Base-by-base conservation (phyloP, 768 basidiomycete genomes). In the Macrolepiota albuminosa region DNA sequence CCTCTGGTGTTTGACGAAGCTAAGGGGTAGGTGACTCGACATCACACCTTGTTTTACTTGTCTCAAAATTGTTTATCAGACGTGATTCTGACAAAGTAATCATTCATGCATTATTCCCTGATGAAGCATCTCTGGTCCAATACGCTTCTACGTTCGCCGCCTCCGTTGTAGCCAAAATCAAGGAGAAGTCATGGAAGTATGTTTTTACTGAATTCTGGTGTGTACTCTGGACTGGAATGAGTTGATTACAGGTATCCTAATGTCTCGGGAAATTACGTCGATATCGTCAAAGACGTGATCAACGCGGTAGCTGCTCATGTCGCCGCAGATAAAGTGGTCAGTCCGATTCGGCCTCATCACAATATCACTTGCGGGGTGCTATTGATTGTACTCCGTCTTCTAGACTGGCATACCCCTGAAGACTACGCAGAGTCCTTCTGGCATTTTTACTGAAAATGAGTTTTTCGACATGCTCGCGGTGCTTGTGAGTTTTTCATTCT, bases 241-340 rank as follows among this genome's bases (percentile, higher is more conserved):
- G 33, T 10, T 39, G 4, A 51, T n/a, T 45, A 37, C 16, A 68
- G 69, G 29, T 73, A 75, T 53, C 61, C 68, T n/a, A 71, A 71
- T 34, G 61, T 72, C 18, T 63, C 70, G 8, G 76, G 74, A 40
- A 71, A 64, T 45, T 75, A 73, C 39, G 66, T 84, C 57, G 79
- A 85, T 62, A 73, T 84, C 58, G 77, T 81, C 18, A 71, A 74
- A 42, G 78, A 81, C 59, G 80, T 84, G 11, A 71, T 81, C 67
- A 81, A 82, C 54, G 67, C 77, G 10, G 71, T 74, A 21, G 69
- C 72, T 3, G 72, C 75, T 0, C 73, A 78, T 56, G 78, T 79
- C 71, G 73, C 73, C 31, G 74, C 76, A 2, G 72, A 75, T 56
- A 65, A 71, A 57, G 58, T 79, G 24, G 78, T 78, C 50, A 29